Percentiles rank a stretch among this genome's conserved stretches.
phyloP scores from a whole-genome alignment of 2,329 filamentous ascomycete species.

The Diaporthe ilicicola region DNA sequence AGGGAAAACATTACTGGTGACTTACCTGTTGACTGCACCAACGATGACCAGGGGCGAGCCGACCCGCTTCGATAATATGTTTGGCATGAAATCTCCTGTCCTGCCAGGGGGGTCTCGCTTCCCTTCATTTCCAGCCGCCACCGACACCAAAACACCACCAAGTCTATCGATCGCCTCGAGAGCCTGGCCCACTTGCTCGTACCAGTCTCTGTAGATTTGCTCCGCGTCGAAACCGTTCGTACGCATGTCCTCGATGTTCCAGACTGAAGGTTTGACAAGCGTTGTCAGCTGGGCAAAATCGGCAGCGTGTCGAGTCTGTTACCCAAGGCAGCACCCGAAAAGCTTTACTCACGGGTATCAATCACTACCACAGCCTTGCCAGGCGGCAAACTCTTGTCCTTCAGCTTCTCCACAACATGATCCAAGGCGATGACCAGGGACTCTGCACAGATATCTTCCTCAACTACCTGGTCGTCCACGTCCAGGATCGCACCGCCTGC shows the following conservation, averaged over 20 bases:
- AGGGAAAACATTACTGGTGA: too few relatives aligned
- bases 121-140: slow-evolving; percentile 26
- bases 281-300: not conserved
- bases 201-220: not conserved
- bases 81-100: slow-evolving; percentile 19
- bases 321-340: too few relatives aligned
- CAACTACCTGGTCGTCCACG: not conserved
- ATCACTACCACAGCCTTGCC: slow-evolving; percentile 24
- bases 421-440: not conserved
- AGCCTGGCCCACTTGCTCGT: not conserved
- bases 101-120: not conserved
- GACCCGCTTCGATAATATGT: not conserved
- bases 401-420: slow-evolving; percentile 18
- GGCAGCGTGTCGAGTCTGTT: too few relatives aligned
- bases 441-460: slow-evolving; percentile 11
- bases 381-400: not conserved
- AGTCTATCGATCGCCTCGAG: slow-evolving; percentile 5
- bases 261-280: not conserved
- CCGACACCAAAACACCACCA: slow-evolving; percentile 6
- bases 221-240: not conserved
- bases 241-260: slow-evolving; percentile 7
- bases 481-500: slow-evolving; percentile 20
- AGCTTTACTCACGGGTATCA: slow-evolving; percentile 25
- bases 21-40: slow-evolving; percentile 24
- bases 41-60: slow-evolving; percentile 16